Base-by-base conservation (phyloP, 176 grass and related monocot genomes). In the Carex pumila region DNA sequence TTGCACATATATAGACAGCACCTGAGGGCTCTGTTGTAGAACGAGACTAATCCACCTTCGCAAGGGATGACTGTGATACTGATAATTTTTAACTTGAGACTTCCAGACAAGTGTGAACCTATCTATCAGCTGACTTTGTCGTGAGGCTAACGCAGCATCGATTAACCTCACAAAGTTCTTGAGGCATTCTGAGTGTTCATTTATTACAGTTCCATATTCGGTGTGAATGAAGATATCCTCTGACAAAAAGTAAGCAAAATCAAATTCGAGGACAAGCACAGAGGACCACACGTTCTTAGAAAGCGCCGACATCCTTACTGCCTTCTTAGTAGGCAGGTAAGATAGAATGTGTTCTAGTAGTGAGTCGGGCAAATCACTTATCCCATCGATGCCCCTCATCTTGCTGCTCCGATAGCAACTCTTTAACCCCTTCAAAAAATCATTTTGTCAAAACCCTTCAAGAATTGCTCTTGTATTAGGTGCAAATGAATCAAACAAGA, bases 1-100 rank as follows among this genome's bases (percentile, higher is more conserved):
- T 53, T 75, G 71, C 19, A 75, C 71, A 15, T 75, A 75, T 53
- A 75, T 75, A 3, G 71, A 75, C 4, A 75, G 71, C 47, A 75
- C 47, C 21, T 22, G 71, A 53, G 71, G 71, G 10, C 0, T 75
- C 45, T 47, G 9, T 21, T 54, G 71, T 21, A 54, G 47, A 53
- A 75, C 4, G 4, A 30, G 71, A 75, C 29, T 9, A 25, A 75
- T 75, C 71, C 71, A 75, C 5, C 47, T 75, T 75, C 71, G 54
- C 45, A 54, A 47, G 7, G 71, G 71, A 53, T 75, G 71, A 29
- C 12, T n/a, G 7, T 12, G 11, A 45, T 30, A n/a, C n/a, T 5
- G 11, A 7, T 71, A 45, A 43, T 14, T 12, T 47, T 53, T 53
- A 53, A 30, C 43, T 21, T 75, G 71, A 19, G 30, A 53, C 21